These are phyloP conservation scores for Boletus reticuloceps DNA, from an alignment of 768 basidiomycete species.

Conservation along the genomic window DNA sequence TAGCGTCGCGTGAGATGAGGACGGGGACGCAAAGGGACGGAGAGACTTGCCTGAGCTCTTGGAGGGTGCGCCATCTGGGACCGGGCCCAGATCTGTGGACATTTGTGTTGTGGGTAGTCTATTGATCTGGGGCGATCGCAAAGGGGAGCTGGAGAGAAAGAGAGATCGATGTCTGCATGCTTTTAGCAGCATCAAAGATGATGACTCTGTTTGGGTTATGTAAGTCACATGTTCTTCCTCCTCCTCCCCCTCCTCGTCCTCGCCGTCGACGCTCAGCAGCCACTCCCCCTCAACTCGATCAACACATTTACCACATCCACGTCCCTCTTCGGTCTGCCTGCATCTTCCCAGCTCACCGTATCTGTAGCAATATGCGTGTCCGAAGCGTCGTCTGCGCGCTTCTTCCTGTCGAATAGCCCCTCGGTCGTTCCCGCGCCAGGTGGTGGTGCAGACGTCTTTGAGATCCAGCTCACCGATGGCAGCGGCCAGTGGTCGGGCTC, in stretches of 20 bases:
- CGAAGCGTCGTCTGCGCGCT: conserved; percentile 39
- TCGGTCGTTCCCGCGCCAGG: conserved; percentile 35
- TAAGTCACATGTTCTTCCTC: not conserved
- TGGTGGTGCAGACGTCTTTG: conserved; percentile 41
- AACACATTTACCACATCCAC: conserved; percentile 32
- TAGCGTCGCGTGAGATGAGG: conserved; percentile 24
- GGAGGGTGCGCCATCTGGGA: conserved; percentile 20
- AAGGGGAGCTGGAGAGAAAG: not conserved
- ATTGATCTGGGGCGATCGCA: not conserved
- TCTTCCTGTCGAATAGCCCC: conserved; percentile 58
- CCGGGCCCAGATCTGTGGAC: conserved; percentile 1
- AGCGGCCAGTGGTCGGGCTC: conserved; percentile 50
- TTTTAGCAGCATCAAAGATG: conserved; percentile 7
- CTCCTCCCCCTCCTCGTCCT: not conserved
- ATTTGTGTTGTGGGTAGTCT: not conserved
- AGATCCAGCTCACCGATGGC: conserved; percentile 49
- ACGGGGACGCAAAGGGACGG: not conserved
- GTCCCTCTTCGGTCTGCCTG: conserved; percentile 41
- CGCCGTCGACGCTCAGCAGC: conserved; percentile 13
- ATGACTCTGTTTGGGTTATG: not conserved
- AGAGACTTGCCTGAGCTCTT: conserved; percentile 40
- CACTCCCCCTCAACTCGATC: conserved; percentile 38
- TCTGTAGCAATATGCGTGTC: conserved; percentile 49
- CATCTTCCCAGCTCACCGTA: conserved; percentile 39
- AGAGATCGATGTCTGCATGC: conserved; percentile 21